Conservation (phyloP, 352 stramenopile genomes). For the Pythium insidiosum region DNA sequence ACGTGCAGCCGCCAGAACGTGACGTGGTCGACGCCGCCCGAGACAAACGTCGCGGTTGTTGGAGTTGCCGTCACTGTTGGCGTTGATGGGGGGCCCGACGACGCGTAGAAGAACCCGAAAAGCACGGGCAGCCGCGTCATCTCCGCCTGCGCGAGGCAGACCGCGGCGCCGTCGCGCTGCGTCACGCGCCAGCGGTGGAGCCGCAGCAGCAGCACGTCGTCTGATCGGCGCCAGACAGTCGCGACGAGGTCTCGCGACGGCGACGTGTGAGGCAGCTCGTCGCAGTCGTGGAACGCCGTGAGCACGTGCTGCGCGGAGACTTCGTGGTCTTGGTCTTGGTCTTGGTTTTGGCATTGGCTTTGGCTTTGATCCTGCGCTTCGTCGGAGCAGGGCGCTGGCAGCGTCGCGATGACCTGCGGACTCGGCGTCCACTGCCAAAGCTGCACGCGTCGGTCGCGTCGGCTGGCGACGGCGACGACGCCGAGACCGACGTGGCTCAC, state of each 20-base stretch:
- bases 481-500: conserved; percentile 40
- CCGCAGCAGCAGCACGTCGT: too few species aligned
- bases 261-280: too few species aligned
- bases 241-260: too few species aligned
- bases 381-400: too few species aligned
- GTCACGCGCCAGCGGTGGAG: conserved; percentile 31
- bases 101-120: conserved; percentile 59
- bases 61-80: not conserved
- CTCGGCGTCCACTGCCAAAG: conserved; percentile 16
- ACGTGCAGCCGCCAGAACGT: conserved; percentile 53
- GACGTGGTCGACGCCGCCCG: conserved; percentile 57
- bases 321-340: too few species aligned
- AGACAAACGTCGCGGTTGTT: conserved; percentile 33
- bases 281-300: conserved; percentile 10
- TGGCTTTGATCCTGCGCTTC: too few species aligned
- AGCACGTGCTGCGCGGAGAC: too few species aligned
- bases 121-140: conserved; percentile 53
- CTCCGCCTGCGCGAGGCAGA: conserved; percentile 15
- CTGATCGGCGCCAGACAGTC: too few species aligned
- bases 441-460: conserved; percentile 9
- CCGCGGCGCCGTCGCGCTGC: not conserved
- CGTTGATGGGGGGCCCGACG: conserved; percentile 1
- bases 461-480: conserved; percentile 8
- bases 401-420: conserved; percentile 4
- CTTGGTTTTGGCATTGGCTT: too few species aligned